A percentile compares a stretch with the other conserved stretches of the same genome.
These are phyloP conservation scores for Eleusine indica DNA, from an alignment of 176 grass and related monocot genomes.

Conservation along the genomic window DNA sequence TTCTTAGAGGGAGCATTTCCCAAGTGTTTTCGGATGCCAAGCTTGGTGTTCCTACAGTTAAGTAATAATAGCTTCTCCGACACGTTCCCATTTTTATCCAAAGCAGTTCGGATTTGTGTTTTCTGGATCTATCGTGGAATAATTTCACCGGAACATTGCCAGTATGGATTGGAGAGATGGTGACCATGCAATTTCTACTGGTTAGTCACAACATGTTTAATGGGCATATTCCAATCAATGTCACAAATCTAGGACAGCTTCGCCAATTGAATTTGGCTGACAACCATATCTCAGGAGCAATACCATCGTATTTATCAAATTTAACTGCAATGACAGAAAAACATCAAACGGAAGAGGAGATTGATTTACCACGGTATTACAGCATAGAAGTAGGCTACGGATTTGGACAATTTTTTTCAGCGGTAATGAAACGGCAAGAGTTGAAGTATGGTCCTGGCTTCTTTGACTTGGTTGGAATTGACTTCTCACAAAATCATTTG, in stretches of 20 bases:
- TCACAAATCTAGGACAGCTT: slow-evolving; percentile 28
- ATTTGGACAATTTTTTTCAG: not conserved
- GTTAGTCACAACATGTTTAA: slow-evolving; percentile 48
- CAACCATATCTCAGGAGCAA: slow-evolving; percentile 44
- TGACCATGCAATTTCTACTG: not conserved
- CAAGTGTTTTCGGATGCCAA: not conserved
- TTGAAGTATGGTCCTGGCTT: not conserved
- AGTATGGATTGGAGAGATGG: slow-evolving; percentile 37
- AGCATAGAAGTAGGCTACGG: no score
- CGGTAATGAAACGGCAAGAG: slow-evolving; percentile 12
- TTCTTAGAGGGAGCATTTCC: slow-evolving; percentile 25
- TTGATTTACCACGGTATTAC: no score
- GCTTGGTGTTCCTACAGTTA: not conserved
- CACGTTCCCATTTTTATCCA: no score
- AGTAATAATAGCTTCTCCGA: slow-evolving; percentile 47
- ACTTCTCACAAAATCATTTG: slow-evolving; percentile 48
- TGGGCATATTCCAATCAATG: slow-evolving; percentile 24
- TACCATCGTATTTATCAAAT: not conserved
- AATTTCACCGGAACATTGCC: no score
- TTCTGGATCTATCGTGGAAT: no score
- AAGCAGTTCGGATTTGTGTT: no score
- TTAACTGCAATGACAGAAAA: slow-evolving; percentile 27
- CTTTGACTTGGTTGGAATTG: not conserved
- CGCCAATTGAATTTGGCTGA: slow-evolving; percentile 34
- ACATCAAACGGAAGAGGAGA: not conserved